Percentiles rank a stretch among this genome's conserved stretches.
Conservation (phyloP, 1,284 basidiomycete genomes). For the Pholiota adiposa region DNA sequence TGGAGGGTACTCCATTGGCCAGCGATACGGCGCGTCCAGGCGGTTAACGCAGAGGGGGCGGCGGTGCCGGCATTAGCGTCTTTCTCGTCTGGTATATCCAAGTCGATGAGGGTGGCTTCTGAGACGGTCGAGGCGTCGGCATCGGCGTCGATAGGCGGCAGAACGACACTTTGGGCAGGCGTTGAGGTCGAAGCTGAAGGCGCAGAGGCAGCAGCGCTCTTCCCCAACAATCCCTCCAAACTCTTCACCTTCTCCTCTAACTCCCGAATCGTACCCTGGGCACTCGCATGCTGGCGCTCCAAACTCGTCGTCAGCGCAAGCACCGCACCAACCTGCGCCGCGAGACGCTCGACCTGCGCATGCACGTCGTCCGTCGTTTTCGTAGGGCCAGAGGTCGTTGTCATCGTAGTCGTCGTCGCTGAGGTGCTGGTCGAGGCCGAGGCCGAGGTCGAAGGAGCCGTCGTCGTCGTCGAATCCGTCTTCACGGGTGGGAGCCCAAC, state of each 20-base stretch:
- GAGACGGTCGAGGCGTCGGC: not conserved
- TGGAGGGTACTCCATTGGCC: conserved; percentile 76
- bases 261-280: conserved; percentile 77
- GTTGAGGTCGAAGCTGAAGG: not conserved
- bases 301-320: conserved; percentile 76
- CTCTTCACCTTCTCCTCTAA: conserved; percentile 73
- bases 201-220: not conserved
- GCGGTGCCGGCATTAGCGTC: not conserved
- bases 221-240: conserved; percentile 60
- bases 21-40: conserved; percentile 77
- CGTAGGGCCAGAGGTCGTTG: too few species aligned
- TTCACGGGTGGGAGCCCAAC: too few species aligned
- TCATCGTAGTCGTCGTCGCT: too few species aligned
- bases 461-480: too few species aligned
- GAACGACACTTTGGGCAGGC: not conserved
- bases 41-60: conserved; percentile 37
- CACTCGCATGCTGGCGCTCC: conserved; percentile 79
- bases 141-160: not conserved
- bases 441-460: not conserved
- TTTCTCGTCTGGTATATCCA: not conserved
- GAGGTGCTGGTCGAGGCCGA: not conserved
- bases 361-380: conserved; percentile 61
- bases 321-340: conserved; percentile 79
- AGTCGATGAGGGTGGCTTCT: not conserved
- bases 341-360: conserved; percentile 72